Percentiles rank a stretch among this genome's conserved stretches.
phyloP scores from a whole-genome alignment of 2,329 filamentous ascomycete genomes.

The Chaetoscypha palmicola region DNA sequence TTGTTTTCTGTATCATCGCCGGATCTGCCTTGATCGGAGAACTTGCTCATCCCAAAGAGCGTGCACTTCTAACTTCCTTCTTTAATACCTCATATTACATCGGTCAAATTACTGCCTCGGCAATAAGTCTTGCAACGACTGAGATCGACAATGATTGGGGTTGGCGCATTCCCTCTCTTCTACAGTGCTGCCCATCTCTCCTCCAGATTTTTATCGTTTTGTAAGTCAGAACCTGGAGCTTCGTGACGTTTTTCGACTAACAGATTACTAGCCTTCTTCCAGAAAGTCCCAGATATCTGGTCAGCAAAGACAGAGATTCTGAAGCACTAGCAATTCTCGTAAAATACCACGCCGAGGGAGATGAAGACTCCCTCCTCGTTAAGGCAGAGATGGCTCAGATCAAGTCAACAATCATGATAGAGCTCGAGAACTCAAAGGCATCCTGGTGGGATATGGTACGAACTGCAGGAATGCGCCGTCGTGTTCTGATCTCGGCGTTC shows the following conservation, averaged over 20 bases:
- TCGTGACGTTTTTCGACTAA: conserved; percentile 3
- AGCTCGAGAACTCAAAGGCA: conserved; percentile 44
- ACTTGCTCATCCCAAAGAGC: conserved; percentile 47
- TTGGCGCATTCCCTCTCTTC: conserved; percentile 36
- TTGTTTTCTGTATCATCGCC: conserved; percentile 44
- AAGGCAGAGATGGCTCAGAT: conserved; percentile 55
- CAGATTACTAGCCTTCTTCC: conserved; percentile 37
- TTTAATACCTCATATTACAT: conserved; percentile 49
- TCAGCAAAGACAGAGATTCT: conserved; percentile 48
- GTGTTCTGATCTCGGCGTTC: conserved; percentile 41
- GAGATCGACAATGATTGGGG: conserved; percentile 35
- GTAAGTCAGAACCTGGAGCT: conserved; percentile 11
- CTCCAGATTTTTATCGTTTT: conserved; percentile 21
- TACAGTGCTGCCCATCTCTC: conserved; percentile 32
- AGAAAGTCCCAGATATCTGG: conserved; percentile 50
- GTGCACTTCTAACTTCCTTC: conserved; percentile 44
- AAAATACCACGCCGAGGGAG: conserved; percentile 46
- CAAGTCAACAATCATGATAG: conserved; percentile 45
- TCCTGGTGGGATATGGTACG: conserved; percentile 46
- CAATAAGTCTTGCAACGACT: conserved; percentile 39
- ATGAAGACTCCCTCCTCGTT: conserved; percentile 43
- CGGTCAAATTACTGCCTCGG: conserved; percentile 38
- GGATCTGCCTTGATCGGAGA: conserved; percentile 48
- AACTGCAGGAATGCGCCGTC: conserved; percentile 42
- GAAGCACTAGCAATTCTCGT: conserved; percentile 47